Percentiles rank a stretch among this genome's conserved stretches.
These are phyloP conservation scores for Spathaspora girioi DNA, from an alignment of 805 yeast genomes.

Conservation along the genomic window DNA sequence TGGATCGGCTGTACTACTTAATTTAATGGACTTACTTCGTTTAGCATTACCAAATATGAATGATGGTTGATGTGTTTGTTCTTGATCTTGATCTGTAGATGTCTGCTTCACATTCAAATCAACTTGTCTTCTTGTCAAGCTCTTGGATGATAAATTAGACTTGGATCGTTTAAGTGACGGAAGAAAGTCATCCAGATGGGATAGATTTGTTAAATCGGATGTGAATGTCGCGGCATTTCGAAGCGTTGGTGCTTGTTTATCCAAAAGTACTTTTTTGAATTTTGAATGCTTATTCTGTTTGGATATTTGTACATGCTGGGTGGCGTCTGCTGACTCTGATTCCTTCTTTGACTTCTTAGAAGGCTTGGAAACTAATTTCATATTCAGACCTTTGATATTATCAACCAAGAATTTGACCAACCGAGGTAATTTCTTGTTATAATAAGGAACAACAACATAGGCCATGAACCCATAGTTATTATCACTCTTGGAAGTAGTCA, in stretches of 20 bases:
- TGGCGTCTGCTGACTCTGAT: neutral
- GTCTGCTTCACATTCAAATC: slow-evolving; percentile 25
- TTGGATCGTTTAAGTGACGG: slow-evolving; percentile 38
- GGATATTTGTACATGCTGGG: neutral
- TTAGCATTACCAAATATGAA: slow-evolving; percentile 27
- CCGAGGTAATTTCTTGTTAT: slow-evolving; percentile 44
- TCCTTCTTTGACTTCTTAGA: neutral
- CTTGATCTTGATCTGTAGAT: neutral
- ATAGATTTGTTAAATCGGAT: slow-evolving; percentile 5
- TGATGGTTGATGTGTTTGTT: slow-evolving; percentile 8
- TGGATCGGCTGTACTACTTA: slow-evolving; percentile 8
- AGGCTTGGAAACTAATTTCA: slow-evolving; percentile 20
- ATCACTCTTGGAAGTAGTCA: slow-evolving; percentile 28
- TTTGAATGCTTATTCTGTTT: neutral
- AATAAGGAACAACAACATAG: slow-evolving; percentile 53
- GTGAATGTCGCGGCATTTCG: slow-evolving; percentile 14
- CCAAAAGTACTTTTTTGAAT: slow-evolving; percentile 5
- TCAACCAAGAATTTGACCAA: slow-evolving; percentile 43
- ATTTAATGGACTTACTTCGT: slow-evolving; percentile 11
- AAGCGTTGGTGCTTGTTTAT: slow-evolving; percentile 6
- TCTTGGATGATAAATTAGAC: slow-evolving; percentile 36
- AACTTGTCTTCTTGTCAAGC: slow-evolving; percentile 37
- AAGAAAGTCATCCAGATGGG: slow-evolving; percentile 14
- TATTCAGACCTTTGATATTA: slow-evolving; percentile 46
- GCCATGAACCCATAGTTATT: slow-evolving; percentile 47